Base-by-base conservation (phyloP, 352 stramenopile species). In the Thraustochytrium sp. region DNA sequence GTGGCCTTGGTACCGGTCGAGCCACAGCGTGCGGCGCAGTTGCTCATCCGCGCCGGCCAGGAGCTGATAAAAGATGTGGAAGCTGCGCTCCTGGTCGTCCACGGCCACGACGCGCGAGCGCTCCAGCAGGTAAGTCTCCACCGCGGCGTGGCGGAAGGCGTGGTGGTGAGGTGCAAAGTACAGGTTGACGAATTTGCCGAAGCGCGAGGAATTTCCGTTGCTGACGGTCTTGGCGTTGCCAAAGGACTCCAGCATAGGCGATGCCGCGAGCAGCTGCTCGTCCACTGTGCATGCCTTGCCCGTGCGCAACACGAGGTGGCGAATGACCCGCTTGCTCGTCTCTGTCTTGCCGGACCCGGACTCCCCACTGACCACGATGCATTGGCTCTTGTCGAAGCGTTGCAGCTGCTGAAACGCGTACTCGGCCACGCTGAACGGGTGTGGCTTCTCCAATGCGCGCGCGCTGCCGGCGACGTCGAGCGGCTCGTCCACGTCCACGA, bases 31-130 rank as follows among this genome's bases (percentile, higher is more conserved):
- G 5, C 4, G 16, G 75, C 55, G 55, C 8, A 84, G 31, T 4
- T 42, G 26, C 5, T 83, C 40, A 31, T 76, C 18, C 11, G 59
- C 59, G 23, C 77, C 84, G 1, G 31, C 51, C 13, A 84, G 88
- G 21, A 97, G 93, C 86, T 97, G 91, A 87, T 96, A 96, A 84
- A 97, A 97, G 59, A 97, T 89, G 89, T 96, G 94, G 86, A 95
- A 97, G 86, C 95, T 96, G 36, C 61, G 55, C 59, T 84, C 61
- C 23, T 11, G 9, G 2, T 56, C n/a, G 34, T 61, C 61, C 16
- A 34, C 74, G 5, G 13, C 11, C n/a, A 54, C 29, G 36, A 84
- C 75, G 21, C 75, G n/a, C 0, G 75, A 73, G 13, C 61, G 53
- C 49, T 84, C 75, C 18, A 84, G 61, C n/a, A 84, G 75, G 56